Base-by-base conservation (phyloP, 169 alveolate species). In the Plasmodium sp. region DNA sequence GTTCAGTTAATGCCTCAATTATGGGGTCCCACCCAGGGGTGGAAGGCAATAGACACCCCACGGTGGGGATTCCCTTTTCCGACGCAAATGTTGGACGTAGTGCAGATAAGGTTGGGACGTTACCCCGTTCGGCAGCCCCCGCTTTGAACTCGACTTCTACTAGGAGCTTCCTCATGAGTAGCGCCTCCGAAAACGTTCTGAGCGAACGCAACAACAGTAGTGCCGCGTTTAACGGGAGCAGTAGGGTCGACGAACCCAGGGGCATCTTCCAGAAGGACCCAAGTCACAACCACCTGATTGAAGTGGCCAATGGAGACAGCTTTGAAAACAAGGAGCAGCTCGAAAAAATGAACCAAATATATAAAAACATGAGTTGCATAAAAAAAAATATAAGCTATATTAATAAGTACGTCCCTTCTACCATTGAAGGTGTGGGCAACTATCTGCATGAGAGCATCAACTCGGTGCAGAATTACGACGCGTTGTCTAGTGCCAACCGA, bases 361-460 rank as follows among this genome's bases (percentile, higher is more conserved):
- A 90, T 74, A 90, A 80, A 90, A 90, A 80, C 31, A 79, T 90
- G 67, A 81, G 27, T 80, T 90, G 91, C 54, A 79, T 90, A 12
- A 81, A 90, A 72, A 90, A 90, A 81, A 90, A 90, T 80, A 90
- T 90, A 43, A 90, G 45, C 51, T 90, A 80, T 56, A 81, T 90
- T 71, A 81, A 81, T 34, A 90, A 80, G 34, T 90, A 81, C 39
- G 81, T 81, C 16, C 94, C 94, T 0, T 34, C 83, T 2, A 90
- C 62, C 22, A 71, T 81, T 39, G 84, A 80, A 62, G 54, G 81
- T 81, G 83, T 71, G 33, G 72, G 81, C 73, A 62, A 56, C 1
- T 90, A 27, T 81, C 39, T 90, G 12, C 84, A 79, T 12, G 84
- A 22, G 27, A 58, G 56, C 48, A 80, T 43, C 27, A 80, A 33